Evolutionary conservation across 2,329 filamentous ascomycete genomes (phyloP).

Genomic region (Colletotrichum theobromicola): DNA sequence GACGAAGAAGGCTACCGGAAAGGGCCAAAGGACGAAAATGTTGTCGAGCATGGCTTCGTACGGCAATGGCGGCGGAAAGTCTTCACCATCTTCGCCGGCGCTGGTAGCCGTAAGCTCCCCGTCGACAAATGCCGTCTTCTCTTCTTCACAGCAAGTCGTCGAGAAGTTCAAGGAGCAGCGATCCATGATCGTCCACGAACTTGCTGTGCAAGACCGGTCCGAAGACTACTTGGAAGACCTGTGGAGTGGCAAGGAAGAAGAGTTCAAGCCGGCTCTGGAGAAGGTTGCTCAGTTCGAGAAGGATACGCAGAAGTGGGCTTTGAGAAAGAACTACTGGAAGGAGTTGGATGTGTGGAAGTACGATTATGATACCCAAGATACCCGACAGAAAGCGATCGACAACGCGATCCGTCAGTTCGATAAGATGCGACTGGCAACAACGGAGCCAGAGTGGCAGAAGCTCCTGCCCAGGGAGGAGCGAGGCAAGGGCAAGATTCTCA

Average conservation of each 20-base stretch:
- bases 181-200: slow-evolving; percentile 62
- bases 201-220: slow-evolving; percentile 59
- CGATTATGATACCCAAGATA: slow-evolving; percentile 56
- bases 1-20: slow-evolving; percentile 34
- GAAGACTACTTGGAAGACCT: slow-evolving; percentile 54
- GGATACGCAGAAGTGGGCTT: slow-evolving; percentile 55
- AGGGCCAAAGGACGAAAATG: slow-evolving; percentile 46
- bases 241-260: slow-evolving; percentile 57
- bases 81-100: slow-evolving; percentile 60
- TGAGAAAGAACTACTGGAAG: slow-evolving; percentile 65
- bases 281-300: slow-evolving; percentile 63
- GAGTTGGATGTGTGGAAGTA: slow-evolving; percentile 70
- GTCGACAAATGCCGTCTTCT: slow-evolving; percentile 51
- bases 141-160: slow-evolving; percentile 55
- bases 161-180: slow-evolving; percentile 60
- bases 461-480: slow-evolving; percentile 63
- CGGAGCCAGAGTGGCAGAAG: slow-evolving; percentile 66
- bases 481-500: slow-evolving; percentile 64
- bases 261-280: slow-evolving; percentile 58
- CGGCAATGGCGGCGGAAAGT: slow-evolving; percentile 31
- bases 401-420: slow-evolving; percentile 66
- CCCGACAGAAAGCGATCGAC: slow-evolving; percentile 65
- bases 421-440: slow-evolving; percentile 59
- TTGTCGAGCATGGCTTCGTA: slow-evolving; percentile 45
- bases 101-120: slow-evolving; percentile 61